Evolutionary conservation across 2,329 filamentous ascomycete genomes (phyloP).

Genomic region (Colletotrichum cuscutae): DNA sequence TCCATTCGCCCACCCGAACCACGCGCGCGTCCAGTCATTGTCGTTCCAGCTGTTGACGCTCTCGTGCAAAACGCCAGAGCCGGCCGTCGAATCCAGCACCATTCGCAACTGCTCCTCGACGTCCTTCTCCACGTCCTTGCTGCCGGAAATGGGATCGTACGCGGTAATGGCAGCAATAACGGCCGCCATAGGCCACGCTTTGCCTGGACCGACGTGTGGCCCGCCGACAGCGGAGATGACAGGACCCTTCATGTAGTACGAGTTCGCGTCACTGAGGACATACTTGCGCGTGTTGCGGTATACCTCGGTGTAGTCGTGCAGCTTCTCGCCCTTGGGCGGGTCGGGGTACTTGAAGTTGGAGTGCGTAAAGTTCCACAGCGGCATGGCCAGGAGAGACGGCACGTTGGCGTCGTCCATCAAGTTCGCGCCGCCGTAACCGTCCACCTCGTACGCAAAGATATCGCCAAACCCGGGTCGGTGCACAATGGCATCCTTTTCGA

Average conservation of each 20-base stretch:
- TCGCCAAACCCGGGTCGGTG: conserved; percentile 60
- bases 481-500: conserved; percentile 78
- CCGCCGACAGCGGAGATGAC: conserved; percentile 80
- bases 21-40: conserved; percentile 53
- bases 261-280: conserved; percentile 80
- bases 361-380: conserved; percentile 67
- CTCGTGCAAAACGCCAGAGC: conserved; percentile 60
- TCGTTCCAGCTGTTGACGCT: conserved; percentile 55
- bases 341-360: conserved; percentile 21
- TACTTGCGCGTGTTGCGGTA: conserved; percentile 86
- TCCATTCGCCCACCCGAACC: conserved; percentile 58
- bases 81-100: conserved; percentile 52
- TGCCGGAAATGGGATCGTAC: conserved; percentile 40
- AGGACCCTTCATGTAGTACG: conserved; percentile 77
- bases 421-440: conserved; percentile 74
- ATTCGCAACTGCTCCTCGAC: conserved; percentile 48
- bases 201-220: conserved; percentile 69
- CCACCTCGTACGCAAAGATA: conserved; percentile 83
- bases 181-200: conserved; percentile 67
- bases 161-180: conserved; percentile 64
- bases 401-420: conserved; percentile 81
- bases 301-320: conserved; percentile 66
- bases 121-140: conserved; percentile 44
- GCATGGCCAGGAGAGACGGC: conserved; percentile 72
- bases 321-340: conserved; percentile 32